These are phyloP conservation scores for Sugiyamaella chiloensis DNA, from an alignment of 805 yeast genomes.

Conservation along the genomic window DNA sequence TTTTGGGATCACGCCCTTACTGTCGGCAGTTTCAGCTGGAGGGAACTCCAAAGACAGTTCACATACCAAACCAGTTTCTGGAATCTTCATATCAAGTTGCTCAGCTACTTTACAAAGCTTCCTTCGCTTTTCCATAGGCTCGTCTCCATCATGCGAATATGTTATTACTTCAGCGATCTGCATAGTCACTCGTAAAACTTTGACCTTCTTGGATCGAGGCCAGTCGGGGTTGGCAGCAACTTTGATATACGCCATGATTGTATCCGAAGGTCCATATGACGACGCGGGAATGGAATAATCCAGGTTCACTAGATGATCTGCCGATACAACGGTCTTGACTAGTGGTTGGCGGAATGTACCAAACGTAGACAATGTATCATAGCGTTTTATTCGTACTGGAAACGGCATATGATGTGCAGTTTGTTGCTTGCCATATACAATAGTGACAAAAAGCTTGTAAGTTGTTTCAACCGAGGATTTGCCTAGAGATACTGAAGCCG, in stretches of 20 bases:
- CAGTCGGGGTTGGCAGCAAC: conserved; percentile 38
- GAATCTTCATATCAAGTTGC: conserved; percentile 29
- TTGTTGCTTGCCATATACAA: conserved; percentile 24
- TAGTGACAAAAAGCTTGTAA: conserved; percentile 35
- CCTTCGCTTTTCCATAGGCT: conserved; percentile 31
- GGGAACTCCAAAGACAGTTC: conserved; percentile 34
- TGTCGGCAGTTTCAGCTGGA: conserved; percentile 20
- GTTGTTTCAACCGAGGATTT: conserved; percentile 32
- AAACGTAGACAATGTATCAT: conserved; percentile 40
- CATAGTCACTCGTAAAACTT: conserved; percentile 34
- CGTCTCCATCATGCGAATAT: conserved; percentile 31
- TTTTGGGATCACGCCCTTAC: conserved; percentile 29
- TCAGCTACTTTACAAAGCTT: conserved; percentile 30
- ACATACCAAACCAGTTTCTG: conserved; percentile 23
- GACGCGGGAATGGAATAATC: conserved; percentile 34
- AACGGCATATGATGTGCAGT: conserved; percentile 24
- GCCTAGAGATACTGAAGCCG: conserved; percentile 35
- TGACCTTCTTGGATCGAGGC: conserved; percentile 35
- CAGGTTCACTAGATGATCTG: conserved; percentile 36
- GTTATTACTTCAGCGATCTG: conserved; percentile 37
- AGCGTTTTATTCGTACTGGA: conserved; percentile 37
- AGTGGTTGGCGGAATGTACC: conserved; percentile 34
- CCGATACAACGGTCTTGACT: conserved; percentile 24
- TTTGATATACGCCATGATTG: conserved; percentile 29
- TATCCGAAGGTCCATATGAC: conserved; percentile 41